phyloP scores from a whole-genome alignment of 768 basidiomycete genomes.

The Hortiboletus campestris region DNA sequence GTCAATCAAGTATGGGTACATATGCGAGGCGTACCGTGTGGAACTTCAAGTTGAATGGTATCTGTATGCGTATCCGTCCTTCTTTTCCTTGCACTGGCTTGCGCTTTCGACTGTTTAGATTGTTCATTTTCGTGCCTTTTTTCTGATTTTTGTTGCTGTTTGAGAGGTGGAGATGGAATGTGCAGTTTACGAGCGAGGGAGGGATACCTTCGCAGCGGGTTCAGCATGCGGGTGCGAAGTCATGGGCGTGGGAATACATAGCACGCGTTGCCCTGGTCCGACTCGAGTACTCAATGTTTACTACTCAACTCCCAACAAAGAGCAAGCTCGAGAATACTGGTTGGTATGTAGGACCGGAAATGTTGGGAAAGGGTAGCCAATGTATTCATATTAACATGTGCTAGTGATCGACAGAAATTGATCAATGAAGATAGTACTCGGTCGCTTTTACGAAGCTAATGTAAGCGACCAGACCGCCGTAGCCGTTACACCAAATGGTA shows the following conservation, averaged over 20 bases:
- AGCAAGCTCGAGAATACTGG: too few relatives aligned
- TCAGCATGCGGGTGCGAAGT: slow-evolving; percentile 15
- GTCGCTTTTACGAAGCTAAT: too few relatives aligned
- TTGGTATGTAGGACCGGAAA: not conserved
- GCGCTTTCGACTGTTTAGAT: not conserved
- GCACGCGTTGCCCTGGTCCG: too few relatives aligned
- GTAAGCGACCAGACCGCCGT: too few relatives aligned
- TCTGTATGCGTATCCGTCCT: not conserved
- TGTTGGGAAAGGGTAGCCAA: too few relatives aligned
- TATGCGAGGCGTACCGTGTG: slow-evolving; percentile 6
- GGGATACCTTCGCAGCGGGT: slow-evolving; percentile 13
- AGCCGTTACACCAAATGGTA: too few relatives aligned
- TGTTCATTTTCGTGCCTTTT: not conserved
- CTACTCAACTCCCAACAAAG: not conserved
- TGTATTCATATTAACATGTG: too few relatives aligned
- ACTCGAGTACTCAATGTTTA: too few relatives aligned
- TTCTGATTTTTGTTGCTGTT: slow-evolving; percentile 13
- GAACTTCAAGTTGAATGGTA: not conserved
- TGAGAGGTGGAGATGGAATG: slow-evolving; percentile 6
- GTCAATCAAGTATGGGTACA: not conserved
- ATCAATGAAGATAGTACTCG: too few relatives aligned
- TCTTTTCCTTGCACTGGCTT: not conserved
- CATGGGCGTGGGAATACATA: slow-evolving; percentile 6
- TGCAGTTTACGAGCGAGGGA: slow-evolving; percentile 16
- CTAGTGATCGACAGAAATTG: too few relatives aligned